A percentile compares a stretch with the other conserved stretches of the same genome.
These are phyloP conservation scores for Tylopilus sp. DNA, from an alignment of 768 basidiomycete genomes.

Conservation along the genomic window DNA sequence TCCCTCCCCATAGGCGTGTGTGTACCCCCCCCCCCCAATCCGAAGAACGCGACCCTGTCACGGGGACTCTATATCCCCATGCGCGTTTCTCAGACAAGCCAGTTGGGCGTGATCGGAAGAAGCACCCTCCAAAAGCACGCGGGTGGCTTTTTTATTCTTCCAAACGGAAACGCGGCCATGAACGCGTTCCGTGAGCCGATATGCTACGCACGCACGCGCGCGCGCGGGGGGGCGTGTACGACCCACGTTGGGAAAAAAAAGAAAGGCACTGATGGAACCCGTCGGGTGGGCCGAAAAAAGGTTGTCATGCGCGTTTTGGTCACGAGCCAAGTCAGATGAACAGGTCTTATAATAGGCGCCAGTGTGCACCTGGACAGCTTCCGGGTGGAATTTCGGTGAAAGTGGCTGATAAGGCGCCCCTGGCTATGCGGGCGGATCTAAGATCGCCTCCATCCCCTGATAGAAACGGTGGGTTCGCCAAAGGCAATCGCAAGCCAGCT, in stretches of 20 bases:
- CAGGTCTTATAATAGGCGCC: no score
- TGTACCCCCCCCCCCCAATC: no score
- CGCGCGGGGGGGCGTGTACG: not conserved
- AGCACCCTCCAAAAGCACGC: not conserved
- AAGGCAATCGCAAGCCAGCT: constrained; percentile 14
- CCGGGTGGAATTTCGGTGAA: constrained; percentile 17
- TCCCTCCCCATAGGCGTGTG: no score
- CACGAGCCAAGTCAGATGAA: constrained; percentile 8
- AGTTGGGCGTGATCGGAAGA: constrained; percentile 15
- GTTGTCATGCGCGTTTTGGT: constrained; percentile 19
- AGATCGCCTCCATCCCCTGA: constrained; percentile 20
- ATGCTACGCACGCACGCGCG: not conserved
- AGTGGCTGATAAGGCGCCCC: constrained; percentile 29
- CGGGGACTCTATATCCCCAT: constrained; percentile 13
- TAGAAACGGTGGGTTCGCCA: constrained; percentile 12
- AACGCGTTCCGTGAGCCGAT: constrained; percentile 21
- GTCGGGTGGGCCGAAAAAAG: not conserved
- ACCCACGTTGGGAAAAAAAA: not conserved
- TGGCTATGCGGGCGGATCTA: constrained; percentile 17
- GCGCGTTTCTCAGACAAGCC: constrained; percentile 10
- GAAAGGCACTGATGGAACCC: constrained; percentile 11
- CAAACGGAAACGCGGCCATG: constrained; percentile 24
- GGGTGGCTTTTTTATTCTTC: not conserved
- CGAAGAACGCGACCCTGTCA: constrained; percentile 6
- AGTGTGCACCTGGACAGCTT: constrained; percentile 9